Evolutionary conservation across 1,139 yeast genomes (phyloP).

Genomic region (Yamadazyma triangularis): DNA sequence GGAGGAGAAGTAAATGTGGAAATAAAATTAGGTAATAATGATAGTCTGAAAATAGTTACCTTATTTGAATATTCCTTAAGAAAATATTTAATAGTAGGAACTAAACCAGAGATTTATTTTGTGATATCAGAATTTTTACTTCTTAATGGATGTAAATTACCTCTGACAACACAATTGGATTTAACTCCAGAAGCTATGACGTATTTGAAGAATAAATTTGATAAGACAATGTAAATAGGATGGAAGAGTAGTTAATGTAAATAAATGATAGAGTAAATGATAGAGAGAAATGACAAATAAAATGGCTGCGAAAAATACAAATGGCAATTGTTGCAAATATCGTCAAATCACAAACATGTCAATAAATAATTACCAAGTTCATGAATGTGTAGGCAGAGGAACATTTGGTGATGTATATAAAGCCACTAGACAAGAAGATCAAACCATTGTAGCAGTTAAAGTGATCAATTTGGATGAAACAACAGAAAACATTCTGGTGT

Average conservation of each 20-base stretch:
- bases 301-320: slow-evolving; percentile 8
- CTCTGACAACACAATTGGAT: slow-evolving; percentile 25
- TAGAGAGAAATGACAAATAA: no score
- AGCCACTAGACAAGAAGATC: slow-evolving; percentile 37
- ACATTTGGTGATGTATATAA: slow-evolving; percentile 84
- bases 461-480: slow-evolving; percentile 71
- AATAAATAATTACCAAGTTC: slow-evolving; percentile 29
- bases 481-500: slow-evolving; percentile 59
- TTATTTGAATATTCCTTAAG: slow-evolving; percentile 60
- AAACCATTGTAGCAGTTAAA: slow-evolving; percentile 65
- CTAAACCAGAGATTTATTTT: slow-evolving; percentile 31
- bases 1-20: slow-evolving; percentile 46
- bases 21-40: slow-evolving; percentile 23
- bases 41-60: slow-evolving; percentile 26
- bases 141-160: slow-evolving; percentile 56
- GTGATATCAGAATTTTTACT: slow-evolving; percentile 72
- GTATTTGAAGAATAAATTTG: slow-evolving; percentile 43
- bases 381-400: slow-evolving; percentile 73
- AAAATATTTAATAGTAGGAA: slow-evolving; percentile 35
- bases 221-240: no score
- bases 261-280: no score
- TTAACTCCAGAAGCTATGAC: slow-evolving; percentile 39
- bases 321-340: neutral
- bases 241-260: no score
- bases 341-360: slow-evolving; percentile 10